Conservation (phyloP, 345 rosid genomes). For the Psidium friedrichsthalianum region DNA sequence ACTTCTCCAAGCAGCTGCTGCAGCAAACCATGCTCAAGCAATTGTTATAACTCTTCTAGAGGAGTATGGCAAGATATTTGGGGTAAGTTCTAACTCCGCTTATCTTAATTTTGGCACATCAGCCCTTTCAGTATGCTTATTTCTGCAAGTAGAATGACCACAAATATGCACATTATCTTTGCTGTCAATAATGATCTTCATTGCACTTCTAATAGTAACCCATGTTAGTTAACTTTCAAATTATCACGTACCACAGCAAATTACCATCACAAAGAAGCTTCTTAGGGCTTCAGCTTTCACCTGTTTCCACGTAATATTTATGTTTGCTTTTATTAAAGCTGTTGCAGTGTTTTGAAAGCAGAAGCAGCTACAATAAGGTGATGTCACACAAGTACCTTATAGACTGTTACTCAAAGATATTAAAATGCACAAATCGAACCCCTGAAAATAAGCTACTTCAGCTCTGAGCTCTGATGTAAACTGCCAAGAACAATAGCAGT, state of each 20-base stretch:
- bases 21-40: constrained; percentile 99
- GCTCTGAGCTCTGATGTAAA: neutral
- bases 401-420: neutral
- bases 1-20: constrained; percentile 96
- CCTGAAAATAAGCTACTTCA: neutral
- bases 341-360: neutral
- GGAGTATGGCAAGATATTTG: constrained; percentile 74
- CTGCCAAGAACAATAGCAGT: neutral
- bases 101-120: neutral
- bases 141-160: neutral
- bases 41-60: constrained; percentile 83
- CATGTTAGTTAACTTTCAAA: neutral
- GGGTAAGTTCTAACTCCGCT: constrained; percentile 35
- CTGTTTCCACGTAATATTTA: neutral
- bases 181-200: neutral
- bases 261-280: neutral
- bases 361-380: neutral
- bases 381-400: neutral
- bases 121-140: neutral
- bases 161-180: neutral
- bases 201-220: neutral
- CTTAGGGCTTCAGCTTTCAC: neutral
- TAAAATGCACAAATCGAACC: neutral
- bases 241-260: neutral
- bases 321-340: neutral